These are phyloP conservation scores for Saccharomyces eubayanus DNA, from an alignment of 805 yeast genomes.

Conservation along the genomic window DNA sequence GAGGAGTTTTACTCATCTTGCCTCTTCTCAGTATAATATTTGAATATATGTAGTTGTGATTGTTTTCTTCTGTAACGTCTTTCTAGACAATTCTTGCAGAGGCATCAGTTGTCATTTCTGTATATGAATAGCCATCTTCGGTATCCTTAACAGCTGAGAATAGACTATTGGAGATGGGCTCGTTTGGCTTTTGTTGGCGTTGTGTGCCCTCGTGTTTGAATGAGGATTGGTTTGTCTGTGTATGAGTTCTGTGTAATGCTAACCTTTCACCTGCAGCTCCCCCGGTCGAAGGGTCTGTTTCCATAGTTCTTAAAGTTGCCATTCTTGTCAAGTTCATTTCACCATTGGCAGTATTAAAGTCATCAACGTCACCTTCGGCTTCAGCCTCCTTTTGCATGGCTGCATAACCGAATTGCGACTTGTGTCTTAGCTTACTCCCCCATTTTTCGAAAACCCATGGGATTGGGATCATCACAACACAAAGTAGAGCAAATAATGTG, in stretches of 20 bases:
- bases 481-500: conserved; percentile 53
- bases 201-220: background rate
- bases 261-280: conserved; percentile 1
- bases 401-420: conserved; percentile 52
- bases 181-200: background rate
- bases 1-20: background rate
- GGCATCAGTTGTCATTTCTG: background rate
- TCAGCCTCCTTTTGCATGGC: conserved; percentile 37
- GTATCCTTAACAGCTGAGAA: conserved; percentile 1
- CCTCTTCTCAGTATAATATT: background rate
- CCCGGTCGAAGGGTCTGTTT: conserved; percentile 4
- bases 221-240: background rate
- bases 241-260: background rate
- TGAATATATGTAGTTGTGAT: background rate
- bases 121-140: background rate
- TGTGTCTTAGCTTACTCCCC: conserved; percentile 50
- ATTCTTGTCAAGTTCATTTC: conserved; percentile 6
- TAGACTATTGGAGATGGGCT: background rate
- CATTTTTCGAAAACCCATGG: conserved; percentile 59
- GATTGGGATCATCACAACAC: conserved; percentile 63
- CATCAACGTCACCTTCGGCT: conserved; percentile 22
- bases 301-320: conserved; percentile 7
- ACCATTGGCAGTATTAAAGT: background rate
- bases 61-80: background rate
- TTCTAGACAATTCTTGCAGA: conserved; percentile 1